A percentile compares a stretch with the other conserved stretches of the same genome.
Conservation (phyloP, 2,329 filamentous ascomycete species). For the Trichoderma atroviride region DNA sequence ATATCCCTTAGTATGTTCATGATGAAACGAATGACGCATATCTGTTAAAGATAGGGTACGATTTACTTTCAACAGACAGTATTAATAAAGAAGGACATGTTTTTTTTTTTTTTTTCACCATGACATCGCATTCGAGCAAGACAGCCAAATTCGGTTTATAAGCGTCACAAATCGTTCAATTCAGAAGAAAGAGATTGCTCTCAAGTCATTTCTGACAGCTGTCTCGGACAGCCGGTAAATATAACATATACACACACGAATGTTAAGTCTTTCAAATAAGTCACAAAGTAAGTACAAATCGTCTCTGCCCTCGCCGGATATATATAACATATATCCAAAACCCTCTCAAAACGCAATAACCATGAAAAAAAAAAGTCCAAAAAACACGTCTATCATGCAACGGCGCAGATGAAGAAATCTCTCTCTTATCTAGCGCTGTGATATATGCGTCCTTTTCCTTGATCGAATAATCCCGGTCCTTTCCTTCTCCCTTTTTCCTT, state of each 20-base stretch:
- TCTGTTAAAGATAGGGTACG: neutral
- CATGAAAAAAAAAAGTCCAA: neutral
- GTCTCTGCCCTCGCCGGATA: neutral
- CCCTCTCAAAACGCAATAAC: neutral
- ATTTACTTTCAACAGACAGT: neutral
- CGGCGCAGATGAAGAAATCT: conserved; percentile 3
- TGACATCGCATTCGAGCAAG: neutral
- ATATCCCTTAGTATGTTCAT: neutral
- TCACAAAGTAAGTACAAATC: conserved; percentile 1
- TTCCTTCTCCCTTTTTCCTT: neutral
- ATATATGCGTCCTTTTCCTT: neutral
- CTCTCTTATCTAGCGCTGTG: neutral
- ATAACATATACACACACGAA: conserved; percentile 25
- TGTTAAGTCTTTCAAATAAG: conserved; percentile 9
- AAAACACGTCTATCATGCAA: conserved; percentile 21
- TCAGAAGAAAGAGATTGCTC: conserved; percentile 13
- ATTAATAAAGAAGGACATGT: neutral
- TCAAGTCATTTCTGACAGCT: conserved; percentile 4
- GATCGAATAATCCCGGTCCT: neutral
- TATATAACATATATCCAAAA: neutral
- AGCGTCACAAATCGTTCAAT: conserved; percentile 23
- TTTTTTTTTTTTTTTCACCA: neutral
- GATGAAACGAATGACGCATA: neutral
- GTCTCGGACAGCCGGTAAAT: conserved; percentile 12
- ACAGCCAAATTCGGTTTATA: neutral